A percentile compares a stretch with the other conserved stretches of the same genome.
Evolutionary conservation across 2,329 filamentous ascomycete species (phyloP).

Genomic region (Neurospora sp.): DNA sequence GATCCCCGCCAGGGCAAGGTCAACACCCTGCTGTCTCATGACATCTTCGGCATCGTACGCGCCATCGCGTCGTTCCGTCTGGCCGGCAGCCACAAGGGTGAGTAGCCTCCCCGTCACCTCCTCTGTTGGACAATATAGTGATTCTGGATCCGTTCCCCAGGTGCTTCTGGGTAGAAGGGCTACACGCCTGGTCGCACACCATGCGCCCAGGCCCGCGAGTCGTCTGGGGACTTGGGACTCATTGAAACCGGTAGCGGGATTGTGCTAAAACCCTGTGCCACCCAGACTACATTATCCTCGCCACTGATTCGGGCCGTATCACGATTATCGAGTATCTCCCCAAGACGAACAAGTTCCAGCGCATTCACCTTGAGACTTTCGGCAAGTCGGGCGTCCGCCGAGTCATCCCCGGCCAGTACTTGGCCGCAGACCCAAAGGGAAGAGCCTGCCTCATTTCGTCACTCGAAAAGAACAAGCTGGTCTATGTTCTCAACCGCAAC

Average conservation of each 20-base stretch:
- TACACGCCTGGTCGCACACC: slow-evolving; percentile 8
- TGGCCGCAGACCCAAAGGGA: slow-evolving; percentile 91
- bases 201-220: slow-evolving; percentile 2
- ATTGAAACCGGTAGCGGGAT: slow-evolving; percentile 3
- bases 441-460: slow-evolving; percentile 90
- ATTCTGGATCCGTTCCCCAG: slow-evolving; percentile 39
- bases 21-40: slow-evolving; percentile 75
- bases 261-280: slow-evolving; percentile 18
- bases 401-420: slow-evolving; percentile 90
- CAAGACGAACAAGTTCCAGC: slow-evolving; percentile 75
- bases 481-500: slow-evolving; percentile 95
- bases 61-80: slow-evolving; percentile 81
- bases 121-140: slow-evolving; percentile 55
- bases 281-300: slow-evolving; percentile 89
- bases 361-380: slow-evolving; percentile 92
- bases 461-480: slow-evolving; percentile 97
- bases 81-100: slow-evolving; percentile 93
- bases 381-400: slow-evolving; percentile 92
- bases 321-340: slow-evolving; percentile 87
- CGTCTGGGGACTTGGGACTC: slow-evolving; percentile 13
- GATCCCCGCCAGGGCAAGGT: slow-evolving; percentile 81
- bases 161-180: slow-evolving; percentile 11
- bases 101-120: slow-evolving; percentile 30
- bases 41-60: slow-evolving; percentile 93
- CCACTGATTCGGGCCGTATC: slow-evolving; percentile 91